A percentile compares a stretch with the other conserved stretches of the same genome.
Evolutionary conservation across 2,329 filamentous ascomycete species (phyloP).

Genomic region (Colletotrichum navitas): DNA sequence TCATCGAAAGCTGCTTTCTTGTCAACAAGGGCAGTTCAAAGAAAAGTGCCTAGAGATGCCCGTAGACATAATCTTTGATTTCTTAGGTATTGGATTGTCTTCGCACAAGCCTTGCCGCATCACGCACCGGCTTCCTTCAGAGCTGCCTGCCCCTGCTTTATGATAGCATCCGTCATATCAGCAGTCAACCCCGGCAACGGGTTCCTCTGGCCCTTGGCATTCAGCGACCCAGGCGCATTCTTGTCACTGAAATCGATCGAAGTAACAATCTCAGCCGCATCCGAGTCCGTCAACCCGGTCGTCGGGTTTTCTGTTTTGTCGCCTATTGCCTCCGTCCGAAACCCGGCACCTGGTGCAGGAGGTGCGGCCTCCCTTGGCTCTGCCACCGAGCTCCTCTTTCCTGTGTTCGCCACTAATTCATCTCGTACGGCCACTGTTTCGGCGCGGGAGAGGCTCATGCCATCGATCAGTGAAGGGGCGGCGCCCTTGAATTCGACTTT

Average conservation of each 20-base stretch:
- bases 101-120: neutral
- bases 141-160: constrained; percentile 37
- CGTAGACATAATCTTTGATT: neutral
- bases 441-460: constrained; percentile 12
- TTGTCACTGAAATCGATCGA: constrained; percentile 33
- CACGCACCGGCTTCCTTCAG: constrained; percentile 39
- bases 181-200: constrained; percentile 32
- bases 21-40: neutral
- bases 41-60: neutral
- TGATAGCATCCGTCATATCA: constrained; percentile 38
- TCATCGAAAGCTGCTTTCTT: neutral
- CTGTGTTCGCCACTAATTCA: neutral
- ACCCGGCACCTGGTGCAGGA: neutral
- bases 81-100: neutral
- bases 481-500: constrained; percentile 15
- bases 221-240: constrained; percentile 30
- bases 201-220: constrained; percentile 34
- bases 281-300: constrained; percentile 35
- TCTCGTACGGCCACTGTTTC: constrained; percentile 3
- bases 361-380: constrained; percentile 4
- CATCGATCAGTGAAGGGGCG: constrained; percentile 6
- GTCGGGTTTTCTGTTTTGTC: constrained; percentile 35
- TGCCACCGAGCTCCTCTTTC: constrained; percentile 4
- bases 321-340: constrained; percentile 18
- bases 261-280: constrained; percentile 36